Conservation (phyloP, 352 stramenopile species). For the Pythium scleroteichum region DNA sequence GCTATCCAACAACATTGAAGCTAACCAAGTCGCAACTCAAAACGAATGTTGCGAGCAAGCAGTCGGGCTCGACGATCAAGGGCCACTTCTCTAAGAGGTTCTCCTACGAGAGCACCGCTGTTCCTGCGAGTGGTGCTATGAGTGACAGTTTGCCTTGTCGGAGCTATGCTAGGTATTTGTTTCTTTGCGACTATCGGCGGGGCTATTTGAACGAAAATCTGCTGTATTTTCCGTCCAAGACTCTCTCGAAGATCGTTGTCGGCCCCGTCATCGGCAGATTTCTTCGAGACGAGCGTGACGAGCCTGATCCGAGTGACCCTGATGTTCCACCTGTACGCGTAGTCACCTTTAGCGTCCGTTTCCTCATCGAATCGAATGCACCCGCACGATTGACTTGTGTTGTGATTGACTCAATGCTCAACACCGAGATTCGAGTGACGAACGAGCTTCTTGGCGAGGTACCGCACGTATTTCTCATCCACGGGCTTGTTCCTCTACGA, state of each 20-base stretch:
- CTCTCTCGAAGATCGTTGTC: slow-evolving; percentile 41
- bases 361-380: slow-evolving; percentile 71
- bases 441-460: slow-evolving; percentile 32
- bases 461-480: slow-evolving; percentile 52
- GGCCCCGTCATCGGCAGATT: slow-evolving; percentile 65
- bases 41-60: slow-evolving; percentile 22
- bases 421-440: slow-evolving; percentile 44
- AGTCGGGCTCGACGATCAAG: slow-evolving; percentile 26
- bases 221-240: slow-evolving; percentile 49
- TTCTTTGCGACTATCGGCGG: slow-evolving; percentile 55
- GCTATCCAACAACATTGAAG: slow-evolving; percentile 30
- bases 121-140: slow-evolving; percentile 7
- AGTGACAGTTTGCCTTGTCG: background rate
- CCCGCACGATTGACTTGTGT: slow-evolving; percentile 54
- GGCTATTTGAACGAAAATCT: slow-evolving; percentile 55
- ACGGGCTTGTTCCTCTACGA: slow-evolving; percentile 45
- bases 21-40: slow-evolving; percentile 24
- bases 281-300: slow-evolving; percentile 17
- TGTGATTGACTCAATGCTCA: slow-evolving; percentile 60
- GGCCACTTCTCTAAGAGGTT: slow-evolving; percentile 78
- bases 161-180: slow-evolving; percentile 42
- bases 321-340: background rate
- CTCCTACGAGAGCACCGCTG: slow-evolving; percentile 45
- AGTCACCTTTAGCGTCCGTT: slow-evolving; percentile 34
- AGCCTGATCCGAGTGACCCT: background rate